Evolutionary conservation across 805 yeast genomes (phyloP), one percentile per base, ranked within the genome.

Genomic region (Tetrapisispora fleetii): DNA sequence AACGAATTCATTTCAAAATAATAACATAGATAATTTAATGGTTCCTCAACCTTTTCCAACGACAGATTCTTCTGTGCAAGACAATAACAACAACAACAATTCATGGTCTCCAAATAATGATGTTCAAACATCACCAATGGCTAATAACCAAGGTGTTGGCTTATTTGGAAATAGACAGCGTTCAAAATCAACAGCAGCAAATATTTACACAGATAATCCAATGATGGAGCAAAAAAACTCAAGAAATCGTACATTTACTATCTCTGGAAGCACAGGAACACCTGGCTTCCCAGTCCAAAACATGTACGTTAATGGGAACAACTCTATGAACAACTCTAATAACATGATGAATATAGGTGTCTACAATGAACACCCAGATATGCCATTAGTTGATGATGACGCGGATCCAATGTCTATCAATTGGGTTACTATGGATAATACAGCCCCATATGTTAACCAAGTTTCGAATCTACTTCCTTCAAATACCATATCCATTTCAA

Each of bases 381-480:
- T 63, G 62, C 64, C 73, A 42, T 49, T 67, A 14, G 66, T 76
- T 43, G 67, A 67, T 40, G 90, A 85, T 59, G 80, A 81, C 50
- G 67, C 79, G 37, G 83, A 83, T 53, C 79, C 83, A 49, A 65
- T 76, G 27, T 70, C 75, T 33, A 67, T 83, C 37, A 73, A 77
- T 39, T 73, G 83, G 68, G 81, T 83, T 19, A 80, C 90, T 2
- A 78, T 84, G 37, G 87, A 83, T 58, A 74, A 85, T 3, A 70
- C 79, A 42, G 69, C 86, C 53, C 85, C 85, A 7, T 85, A 91
- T 9, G 80, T 95, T 1, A 80, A 84, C 54, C 81, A 85, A 30
- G 71, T 91, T 43, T 71, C 88, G 54, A 72, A 59, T 27, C 61
- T 87, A 55, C 80, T 85, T n/a, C 95, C 95, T n/a, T 81, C 95